These are phyloP conservation scores for Gracilaria gracilis DNA, from an alignment of 23 red algal species.

Conservation along the genomic window DNA sequence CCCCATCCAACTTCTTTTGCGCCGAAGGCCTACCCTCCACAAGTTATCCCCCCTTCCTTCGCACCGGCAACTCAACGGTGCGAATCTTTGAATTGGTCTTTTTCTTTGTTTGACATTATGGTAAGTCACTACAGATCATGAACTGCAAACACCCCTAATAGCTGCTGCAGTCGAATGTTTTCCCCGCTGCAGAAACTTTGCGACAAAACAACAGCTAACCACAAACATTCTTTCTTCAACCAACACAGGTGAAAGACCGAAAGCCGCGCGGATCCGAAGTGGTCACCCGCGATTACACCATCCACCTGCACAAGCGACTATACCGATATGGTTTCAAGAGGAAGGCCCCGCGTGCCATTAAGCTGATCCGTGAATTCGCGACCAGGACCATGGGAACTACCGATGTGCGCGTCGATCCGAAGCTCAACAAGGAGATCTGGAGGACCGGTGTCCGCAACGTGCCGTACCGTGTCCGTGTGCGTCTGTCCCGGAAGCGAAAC, in stretches of 20 bases:
- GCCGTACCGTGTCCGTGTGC: slow-evolving; percentile 88
- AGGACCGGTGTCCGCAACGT: slow-evolving; percentile 90
- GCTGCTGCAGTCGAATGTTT: neutral
- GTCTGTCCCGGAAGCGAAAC: slow-evolving; percentile 83
- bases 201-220: neutral
- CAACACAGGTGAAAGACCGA: slow-evolving; percentile 61
- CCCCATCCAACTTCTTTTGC: neutral
- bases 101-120: slow-evolving; percentile 24
- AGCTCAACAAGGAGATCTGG: slow-evolving; percentile 98
- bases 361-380: slow-evolving; percentile 90
- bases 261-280: slow-evolving; percentile 84
- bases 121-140: neutral
- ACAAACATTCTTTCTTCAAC: neutral
- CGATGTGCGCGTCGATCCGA: slow-evolving; percentile 92
- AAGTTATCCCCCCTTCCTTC: neutral
- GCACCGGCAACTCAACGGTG: neutral
- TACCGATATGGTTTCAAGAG: slow-evolving; percentile 91
- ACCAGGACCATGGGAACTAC: slow-evolving; percentile 90
- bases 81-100: slow-evolving; percentile 14
- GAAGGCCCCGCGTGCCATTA: slow-evolving; percentile 93
- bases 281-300: slow-evolving; percentile 97
- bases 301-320: slow-evolving; percentile 92
- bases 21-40: neutral
- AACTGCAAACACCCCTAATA: neutral
- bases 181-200: neutral